A percentile compares a stretch with the other conserved stretches of the same genome.
phyloP scores from a whole-genome alignment of 352 stramenopile genomes.

The Aphanomyces cochlioides region DNA sequence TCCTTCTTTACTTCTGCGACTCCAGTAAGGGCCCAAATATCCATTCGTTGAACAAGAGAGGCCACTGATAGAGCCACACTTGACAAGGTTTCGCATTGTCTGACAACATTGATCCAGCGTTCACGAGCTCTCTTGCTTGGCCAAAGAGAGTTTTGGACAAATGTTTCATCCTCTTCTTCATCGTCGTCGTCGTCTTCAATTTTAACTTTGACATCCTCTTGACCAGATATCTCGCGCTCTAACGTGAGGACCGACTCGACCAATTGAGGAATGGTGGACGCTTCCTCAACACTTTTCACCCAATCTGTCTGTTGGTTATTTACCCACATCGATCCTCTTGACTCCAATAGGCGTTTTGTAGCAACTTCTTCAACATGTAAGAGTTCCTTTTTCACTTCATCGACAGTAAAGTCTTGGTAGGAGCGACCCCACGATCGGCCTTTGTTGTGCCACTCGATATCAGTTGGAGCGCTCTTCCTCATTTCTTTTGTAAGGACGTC shows the following conservation, averaged over 20 bases:
- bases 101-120: slow-evolving; percentile 68
- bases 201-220: slow-evolving; percentile 60
- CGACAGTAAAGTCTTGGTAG: slow-evolving; percentile 40
- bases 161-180: slow-evolving; percentile 49
- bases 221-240: slow-evolving; percentile 60
- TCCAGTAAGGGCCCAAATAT: slow-evolving; percentile 60
- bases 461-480: background rate
- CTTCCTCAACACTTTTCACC: slow-evolving; percentile 45
- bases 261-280: slow-evolving; percentile 41
- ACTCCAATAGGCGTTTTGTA: slow-evolving; percentile 57
- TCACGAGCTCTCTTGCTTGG: slow-evolving; percentile 62
- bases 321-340: slow-evolving; percentile 42
- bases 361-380: slow-evolving; percentile 59
- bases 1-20: slow-evolving; percentile 56
- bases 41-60: slow-evolving; percentile 64
- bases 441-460: slow-evolving; percentile 55
- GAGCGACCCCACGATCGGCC: slow-evolving; percentile 49
- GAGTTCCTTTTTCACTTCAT: slow-evolving; percentile 56
- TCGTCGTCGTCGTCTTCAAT: slow-evolving; percentile 78
- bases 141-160: slow-evolving; percentile 70
- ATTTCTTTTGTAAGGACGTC: background rate
- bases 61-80: slow-evolving; percentile 56
- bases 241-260: slow-evolving; percentile 46
- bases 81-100: slow-evolving; percentile 46
- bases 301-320: slow-evolving; percentile 39